phyloP scores from a whole-genome alignment of 1,284 basidiomycete species.

The Papiliotrema laurentii region DNA sequence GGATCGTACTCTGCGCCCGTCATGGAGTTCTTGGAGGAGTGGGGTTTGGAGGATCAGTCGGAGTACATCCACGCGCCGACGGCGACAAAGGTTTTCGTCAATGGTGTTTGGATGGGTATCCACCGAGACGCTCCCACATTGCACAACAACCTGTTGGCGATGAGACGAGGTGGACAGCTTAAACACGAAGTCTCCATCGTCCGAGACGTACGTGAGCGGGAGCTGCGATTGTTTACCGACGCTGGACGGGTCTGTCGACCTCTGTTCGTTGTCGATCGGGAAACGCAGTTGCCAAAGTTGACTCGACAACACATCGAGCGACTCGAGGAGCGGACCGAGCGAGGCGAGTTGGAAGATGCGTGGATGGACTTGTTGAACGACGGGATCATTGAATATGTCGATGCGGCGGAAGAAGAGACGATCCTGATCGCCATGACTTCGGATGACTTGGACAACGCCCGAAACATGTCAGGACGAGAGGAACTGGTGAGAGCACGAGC shows the following conservation, averaged over 20 bases:
- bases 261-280: constrained; percentile 92
- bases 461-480: constrained; percentile 22
- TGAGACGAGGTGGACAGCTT: constrained; percentile 92
- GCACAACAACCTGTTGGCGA: constrained; percentile 85
- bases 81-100: constrained; percentile 97
- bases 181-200: constrained; percentile 95
- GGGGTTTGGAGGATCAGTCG: constrained; percentile 88
- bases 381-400: constrained; percentile 89
- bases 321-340: constrained; percentile 48
- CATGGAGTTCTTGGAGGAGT: constrained; percentile 97
- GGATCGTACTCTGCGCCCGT: constrained; percentile 94
- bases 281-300: constrained; percentile 65
- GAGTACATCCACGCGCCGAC: constrained; percentile 80
- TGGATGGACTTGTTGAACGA: constrained; percentile 83
- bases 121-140: constrained; percentile 90
- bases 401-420: constrained; percentile 99
- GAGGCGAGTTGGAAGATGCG: constrained; percentile 58
- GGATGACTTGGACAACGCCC: constrained; percentile 83
- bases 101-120: constrained; percentile 99
- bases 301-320: constrained; percentile 76
- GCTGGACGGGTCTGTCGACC: constrained; percentile 95
- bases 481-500: constrained; percentile 47
- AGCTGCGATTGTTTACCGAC: constrained; percentile 92
- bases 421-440: constrained; percentile 99
- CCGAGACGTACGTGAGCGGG: constrained; percentile 92